phyloP scores from a whole-genome alignment of 352 stramenopile genomes.

The Pythium oligandrum region DNA sequence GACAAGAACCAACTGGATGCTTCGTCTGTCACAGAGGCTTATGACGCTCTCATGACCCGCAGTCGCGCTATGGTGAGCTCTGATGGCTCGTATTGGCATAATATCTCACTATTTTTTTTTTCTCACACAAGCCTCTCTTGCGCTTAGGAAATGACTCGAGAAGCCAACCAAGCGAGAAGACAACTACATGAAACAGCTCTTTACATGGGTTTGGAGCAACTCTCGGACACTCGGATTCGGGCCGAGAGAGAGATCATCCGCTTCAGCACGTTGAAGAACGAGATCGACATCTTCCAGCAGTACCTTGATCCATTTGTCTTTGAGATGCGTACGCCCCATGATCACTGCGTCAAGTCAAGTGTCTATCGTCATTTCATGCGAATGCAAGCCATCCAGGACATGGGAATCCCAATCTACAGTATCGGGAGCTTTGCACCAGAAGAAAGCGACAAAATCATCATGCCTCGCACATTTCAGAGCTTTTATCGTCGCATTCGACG shows the following conservation, averaged over 20 bases:
- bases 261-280: conserved; percentile 68
- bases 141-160: conserved; percentile 5
- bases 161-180: conserved; percentile 20
- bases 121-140: no score
- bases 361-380: conserved; percentile 69
- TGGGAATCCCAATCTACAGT: conserved; percentile 77
- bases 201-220: conserved; percentile 47
- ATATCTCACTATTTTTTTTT: no score
- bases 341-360: conserved; percentile 57
- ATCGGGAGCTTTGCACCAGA: conserved; percentile 43
- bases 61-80: conserved; percentile 36
- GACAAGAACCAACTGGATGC: conserved; percentile 17
- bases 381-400: conserved; percentile 60
- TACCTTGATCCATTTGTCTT: conserved; percentile 65
- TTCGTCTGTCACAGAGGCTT: conserved; percentile 37
- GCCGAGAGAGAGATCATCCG: conserved; percentile 53
- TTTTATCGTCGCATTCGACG: conserved; percentile 49
- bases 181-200: conserved; percentile 38
- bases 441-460: conserved; percentile 45
- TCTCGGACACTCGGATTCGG: conserved; percentile 45
- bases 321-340: conserved; percentile 39
- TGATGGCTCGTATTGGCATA: no score
- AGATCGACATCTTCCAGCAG: conserved; percentile 80
- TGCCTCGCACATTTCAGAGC: conserved; percentile 32
- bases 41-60: conserved; percentile 46